phyloP scores from a whole-genome alignment of 768 basidiomycete species.

The Udeniomyces megalosporus region DNA sequence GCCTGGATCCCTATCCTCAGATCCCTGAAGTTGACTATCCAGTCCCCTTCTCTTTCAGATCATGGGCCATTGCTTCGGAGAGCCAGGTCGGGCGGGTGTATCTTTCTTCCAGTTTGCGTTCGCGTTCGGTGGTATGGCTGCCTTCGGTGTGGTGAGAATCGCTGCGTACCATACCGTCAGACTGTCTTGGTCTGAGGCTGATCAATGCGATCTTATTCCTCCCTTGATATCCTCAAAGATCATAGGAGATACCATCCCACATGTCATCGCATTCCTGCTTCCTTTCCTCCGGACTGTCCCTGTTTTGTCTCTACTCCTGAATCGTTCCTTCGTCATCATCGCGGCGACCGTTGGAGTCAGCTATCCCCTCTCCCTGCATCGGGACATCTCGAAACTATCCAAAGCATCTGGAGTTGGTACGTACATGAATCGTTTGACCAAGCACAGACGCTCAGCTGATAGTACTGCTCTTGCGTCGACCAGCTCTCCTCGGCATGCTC shows the following conservation, averaged over 20 bases:
- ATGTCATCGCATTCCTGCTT: constrained; percentile 75
- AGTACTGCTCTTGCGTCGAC: neutral
- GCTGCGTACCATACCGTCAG: neutral
- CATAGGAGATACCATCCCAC: constrained; percentile 82
- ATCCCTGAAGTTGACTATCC: too few relatives aligned
- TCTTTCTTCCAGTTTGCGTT: constrained; percentile 97
- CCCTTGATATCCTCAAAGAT: neutral
- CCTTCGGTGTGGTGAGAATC: constrained; percentile 54
- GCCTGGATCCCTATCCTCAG: too few relatives aligned
- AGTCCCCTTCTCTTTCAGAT: constrained; percentile 34
- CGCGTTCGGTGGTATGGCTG: constrained; percentile 96
- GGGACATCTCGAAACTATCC: constrained; percentile 92
- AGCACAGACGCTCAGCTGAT: neutral
- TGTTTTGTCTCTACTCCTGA: constrained; percentile 57
- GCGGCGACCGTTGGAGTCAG: constrained; percentile 77
- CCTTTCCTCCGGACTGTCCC: constrained; percentile 50
- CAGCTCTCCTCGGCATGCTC: constrained; percentile 49
- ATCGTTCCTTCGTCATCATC: constrained; percentile 76
- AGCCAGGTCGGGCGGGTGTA: constrained; percentile 77
- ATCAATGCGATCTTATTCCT: neutral
- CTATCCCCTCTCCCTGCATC: constrained; percentile 85
- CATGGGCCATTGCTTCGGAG: constrained; percentile 84
- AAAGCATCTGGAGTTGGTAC: constrained; percentile 82
- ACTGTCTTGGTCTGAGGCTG: neutral
- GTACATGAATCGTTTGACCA: too few relatives aligned